Percentiles rank a stretch among this genome's conserved stretches.
phyloP scores from a whole-genome alignment of 2,329 filamentous ascomycete genomes.

The Beauveria rudraprayagi region DNA sequence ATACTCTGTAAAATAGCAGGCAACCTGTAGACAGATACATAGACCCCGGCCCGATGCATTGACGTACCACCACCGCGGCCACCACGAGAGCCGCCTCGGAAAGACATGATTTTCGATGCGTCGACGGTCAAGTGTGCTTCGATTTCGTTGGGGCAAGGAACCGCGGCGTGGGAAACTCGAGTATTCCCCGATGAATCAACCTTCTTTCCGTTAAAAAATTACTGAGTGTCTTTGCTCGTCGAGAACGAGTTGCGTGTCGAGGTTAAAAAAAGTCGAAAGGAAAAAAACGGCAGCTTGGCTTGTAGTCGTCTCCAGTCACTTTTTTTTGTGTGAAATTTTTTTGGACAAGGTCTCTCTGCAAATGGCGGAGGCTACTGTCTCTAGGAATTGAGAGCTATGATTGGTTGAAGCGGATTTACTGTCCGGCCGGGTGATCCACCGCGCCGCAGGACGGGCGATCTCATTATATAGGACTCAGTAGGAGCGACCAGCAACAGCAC shows the following conservation, averaged over 20 bases:
- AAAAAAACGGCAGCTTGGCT: background rate
- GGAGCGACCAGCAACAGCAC: background rate
- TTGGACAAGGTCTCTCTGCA: background rate
- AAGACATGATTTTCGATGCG: slow-evolving; percentile 25
- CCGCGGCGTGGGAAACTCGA: background rate
- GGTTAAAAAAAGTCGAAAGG: background rate
- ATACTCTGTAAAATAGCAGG: background rate
- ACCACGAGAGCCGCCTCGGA: slow-evolving; percentile 30
- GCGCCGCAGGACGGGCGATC: background rate
- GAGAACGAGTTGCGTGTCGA: background rate
- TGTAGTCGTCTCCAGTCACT: slow-evolving; percentile 10
- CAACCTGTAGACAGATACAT: background rate
- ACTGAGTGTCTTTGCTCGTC: background rate
- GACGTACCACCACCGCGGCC: slow-evolving; percentile 28
- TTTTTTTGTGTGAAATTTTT: slow-evolving; percentile 27
- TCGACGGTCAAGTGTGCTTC: slow-evolving; percentile 7
- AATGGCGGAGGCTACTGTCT: slow-evolving; percentile 5
- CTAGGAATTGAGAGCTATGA: slow-evolving; percentile 4
- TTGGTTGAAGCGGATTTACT: slow-evolving; percentile 15
- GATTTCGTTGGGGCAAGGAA: background rate
- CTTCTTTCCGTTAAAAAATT: background rate
- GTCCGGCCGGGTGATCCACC: slow-evolving; percentile 6
- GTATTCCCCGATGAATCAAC: background rate
- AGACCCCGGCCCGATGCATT: background rate
- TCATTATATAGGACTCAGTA: no score